Evolutionary conservation across 768 basidiomycete genomes (phyloP), one percentile per base, ranked within the genome.

Genomic region (Boletus fagicola): DNA sequence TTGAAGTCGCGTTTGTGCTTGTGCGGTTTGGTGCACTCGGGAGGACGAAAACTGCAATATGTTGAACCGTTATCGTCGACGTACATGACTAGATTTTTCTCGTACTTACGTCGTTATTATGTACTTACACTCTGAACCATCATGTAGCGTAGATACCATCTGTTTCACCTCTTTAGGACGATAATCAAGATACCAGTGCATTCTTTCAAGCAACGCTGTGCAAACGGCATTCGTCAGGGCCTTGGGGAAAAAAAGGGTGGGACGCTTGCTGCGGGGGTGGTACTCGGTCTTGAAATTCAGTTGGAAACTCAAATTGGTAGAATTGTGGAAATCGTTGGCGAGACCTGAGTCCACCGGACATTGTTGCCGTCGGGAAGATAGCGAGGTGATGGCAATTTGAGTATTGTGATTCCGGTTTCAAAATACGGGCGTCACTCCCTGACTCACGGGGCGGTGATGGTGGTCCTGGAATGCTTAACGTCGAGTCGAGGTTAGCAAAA

Each of bases 201-300:
- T 33, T 30, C n/a, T n/a, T n/a, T n/a, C n/a, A n/a, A n/a, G n/a
- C n/a, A n/a, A n/a, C n/a, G n/a, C n/a, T n/a, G n/a, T n/a, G n/a
- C 26, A 26, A 26, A 16, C 24, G 13, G 2, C 26, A 44, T 24
- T 15, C 13, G 8, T 44, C 43, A 3, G 24, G 1, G 3, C 2
- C 5, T 44, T 44, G 43, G n/a, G n/a, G n/a, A n/a, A n/a, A 42
- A 63, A 53, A 6, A 51, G 42, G 1, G 58, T 33, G 0, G 54
- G 30, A 7, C 31, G 45, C 9, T 56, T 48, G 60, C 64, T 65
- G 18, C 51, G 36, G 15, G 65, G 67, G 48, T 74, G 71, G 38
- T 61, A 72, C 39, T 71, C 57, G 0, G 60, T 66, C 54, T 63
- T 64, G 60, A 73, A 62, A 11, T 60, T 60, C 49, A 39, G 30